Evolutionary conservation across 1,284 basidiomycete genomes (phyloP), one percentile per base, ranked within the genome.

Genomic region (Xerocomus tenax): DNA sequence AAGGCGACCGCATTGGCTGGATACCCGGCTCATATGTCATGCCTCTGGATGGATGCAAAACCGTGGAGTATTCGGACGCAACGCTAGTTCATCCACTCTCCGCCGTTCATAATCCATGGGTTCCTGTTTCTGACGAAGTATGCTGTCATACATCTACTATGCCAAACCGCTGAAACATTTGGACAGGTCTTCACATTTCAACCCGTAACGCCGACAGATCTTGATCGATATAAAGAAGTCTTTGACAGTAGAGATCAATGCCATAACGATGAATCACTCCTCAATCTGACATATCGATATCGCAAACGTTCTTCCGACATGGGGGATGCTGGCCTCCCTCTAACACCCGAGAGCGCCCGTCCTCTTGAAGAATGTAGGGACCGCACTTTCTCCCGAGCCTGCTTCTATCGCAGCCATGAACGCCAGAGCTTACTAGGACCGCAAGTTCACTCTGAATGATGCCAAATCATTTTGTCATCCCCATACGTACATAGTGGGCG

Each of bases 21-120:
- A 79, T 88, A 55, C 85, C 85, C 9, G 69, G 74, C 53, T 75
- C 77, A 1, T 82, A 75, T 58, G 76, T 82, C 3, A 64, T 61
- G 43, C 68, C 70, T 10, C 61, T 82, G 30, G 49, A 54, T 40
- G 25, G 41, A 12, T 40, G 34, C 29, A 45, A 38, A 41, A 23
- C 49, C 8, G 15, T 38, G 34, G 54, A 51, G 29, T 38, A 44
- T 45, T 30, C 51, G n/a, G 54, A 53, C 19, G 51, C 53, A 48
- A 47, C 25, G 6, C 13, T 4, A 35, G 48, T 53, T n/a, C 19
- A 12, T 48, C 52, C 50, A 25, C 42, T 51, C 48, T 55, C 59
- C 23, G 54, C 47, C n/a, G 46, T 35, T 45, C 42, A 54, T 41
- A 50, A 64, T 23, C 36, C 52, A 40, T 57, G 55, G 52, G 55